phyloP scores from a whole-genome alignment of 257 asterid species.

The Capsicum rhomboideum region DNA sequence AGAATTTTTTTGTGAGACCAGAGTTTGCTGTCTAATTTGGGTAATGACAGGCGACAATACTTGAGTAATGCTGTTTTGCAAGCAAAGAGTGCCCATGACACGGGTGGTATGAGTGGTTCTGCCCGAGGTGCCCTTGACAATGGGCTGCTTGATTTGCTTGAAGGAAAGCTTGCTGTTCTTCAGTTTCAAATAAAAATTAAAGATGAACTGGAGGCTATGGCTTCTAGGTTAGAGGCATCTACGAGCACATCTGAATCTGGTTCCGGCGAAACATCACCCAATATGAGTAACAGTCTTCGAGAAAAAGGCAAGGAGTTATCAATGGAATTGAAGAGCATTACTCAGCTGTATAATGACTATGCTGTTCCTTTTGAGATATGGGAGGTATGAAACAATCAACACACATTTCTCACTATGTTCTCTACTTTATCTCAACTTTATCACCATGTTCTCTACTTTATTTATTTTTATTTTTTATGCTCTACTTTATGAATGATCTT shows the following conservation, averaged over 20 bases:
- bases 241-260: conserved; percentile 35
- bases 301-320: conserved; percentile 78
- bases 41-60: conserved; percentile 82
- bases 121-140: conserved; percentile 53
- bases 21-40: conserved; percentile 12
- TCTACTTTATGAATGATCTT: neutral
- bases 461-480: too few species aligned
- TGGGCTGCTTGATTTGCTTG: conserved; percentile 93
- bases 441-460: too few species aligned
- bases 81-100: conserved; percentile 84
- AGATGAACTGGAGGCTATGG: conserved; percentile 67
- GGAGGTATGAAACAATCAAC: conserved; percentile 57
- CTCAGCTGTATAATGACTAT: conserved; percentile 88
- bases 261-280: conserved; percentile 29
- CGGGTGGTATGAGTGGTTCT: conserved; percentile 39
- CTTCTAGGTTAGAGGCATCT: conserved; percentile 55
- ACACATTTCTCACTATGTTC: neutral
- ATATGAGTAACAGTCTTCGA: conserved; percentile 23
- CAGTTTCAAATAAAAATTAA: conserved; percentile 90
- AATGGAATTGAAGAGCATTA: conserved; percentile 75
- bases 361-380: conserved; percentile 92
- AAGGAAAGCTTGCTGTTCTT: conserved; percentile 95
- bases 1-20: neutral
- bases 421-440: too few species aligned
- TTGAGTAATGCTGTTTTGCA: conserved; percentile 96